phyloP scores from a whole-genome alignment of 495 filamentous ascomycete genomes.

The Astrocystis sublimbata region DNA sequence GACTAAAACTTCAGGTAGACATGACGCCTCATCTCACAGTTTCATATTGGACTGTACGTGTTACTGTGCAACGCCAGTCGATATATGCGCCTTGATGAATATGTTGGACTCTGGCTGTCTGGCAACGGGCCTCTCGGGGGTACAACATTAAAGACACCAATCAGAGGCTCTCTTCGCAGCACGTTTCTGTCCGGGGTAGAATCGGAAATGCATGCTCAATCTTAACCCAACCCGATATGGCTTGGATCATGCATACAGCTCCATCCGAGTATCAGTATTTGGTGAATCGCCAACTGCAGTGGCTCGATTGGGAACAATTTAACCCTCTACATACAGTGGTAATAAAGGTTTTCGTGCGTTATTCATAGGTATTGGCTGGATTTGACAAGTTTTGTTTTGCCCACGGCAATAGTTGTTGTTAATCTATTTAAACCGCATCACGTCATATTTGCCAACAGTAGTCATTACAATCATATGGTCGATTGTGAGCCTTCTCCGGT shows the following conservation, averaged over 20 bases:
- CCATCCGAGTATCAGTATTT: not conserved
- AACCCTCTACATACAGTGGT: no score
- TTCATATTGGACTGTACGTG: not conserved
- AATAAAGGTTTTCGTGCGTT: no score
- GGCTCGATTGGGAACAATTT: no score
- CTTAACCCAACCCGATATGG: constrained; percentile 24
- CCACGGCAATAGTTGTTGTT: no score
- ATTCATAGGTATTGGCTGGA: no score
- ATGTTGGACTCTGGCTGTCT: not conserved
- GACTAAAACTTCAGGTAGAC: constrained; percentile 2
- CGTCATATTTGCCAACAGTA: no score
- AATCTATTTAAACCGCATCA: no score
- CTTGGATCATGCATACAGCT: constrained; percentile 10
- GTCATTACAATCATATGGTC: no score
- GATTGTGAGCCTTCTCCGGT: no score
- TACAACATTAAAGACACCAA: not conserved
- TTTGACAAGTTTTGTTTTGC: no score
- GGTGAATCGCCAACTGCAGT: not conserved
- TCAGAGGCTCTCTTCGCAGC: not conserved
- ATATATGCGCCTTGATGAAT: not conserved
- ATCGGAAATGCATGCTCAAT: constrained; percentile 6
- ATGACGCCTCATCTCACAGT: not conserved
- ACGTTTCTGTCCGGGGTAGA: constrained; percentile 8
- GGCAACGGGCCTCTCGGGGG: not conserved
- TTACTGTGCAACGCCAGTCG: not conserved